Conservation (phyloP, 345 rosid genomes). For the Streptanthus diversifolius region DNA sequence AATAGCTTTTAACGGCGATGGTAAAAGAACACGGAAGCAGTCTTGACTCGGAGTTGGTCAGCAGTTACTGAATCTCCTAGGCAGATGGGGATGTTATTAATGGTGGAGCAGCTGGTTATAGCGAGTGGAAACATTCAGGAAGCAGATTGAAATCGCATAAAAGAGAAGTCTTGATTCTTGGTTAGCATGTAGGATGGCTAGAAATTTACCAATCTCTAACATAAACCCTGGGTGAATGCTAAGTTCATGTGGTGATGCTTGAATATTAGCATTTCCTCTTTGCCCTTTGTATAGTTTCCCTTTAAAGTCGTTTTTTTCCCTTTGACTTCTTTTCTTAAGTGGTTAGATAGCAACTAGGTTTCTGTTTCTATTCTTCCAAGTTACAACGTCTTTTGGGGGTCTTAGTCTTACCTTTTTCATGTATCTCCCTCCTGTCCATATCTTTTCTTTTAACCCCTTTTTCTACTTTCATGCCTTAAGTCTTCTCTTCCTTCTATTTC, state of each 20-base stretch:
- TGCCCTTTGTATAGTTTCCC: slow-evolving; percentile 31
- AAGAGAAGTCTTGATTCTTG: slow-evolving; percentile 29
- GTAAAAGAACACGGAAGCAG: slow-evolving; percentile 31
- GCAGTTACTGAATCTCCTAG: slow-evolving; percentile 32
- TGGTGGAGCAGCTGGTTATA: slow-evolving; percentile 21
- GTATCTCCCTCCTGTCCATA: slow-evolving; percentile 19
- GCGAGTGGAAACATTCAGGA: slow-evolving; percentile 16
- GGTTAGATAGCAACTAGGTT: slow-evolving; percentile 33
- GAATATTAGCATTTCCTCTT: slow-evolving; percentile 17
- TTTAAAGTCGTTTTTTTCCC: slow-evolving; percentile 23
- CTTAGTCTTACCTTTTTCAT: neutral
- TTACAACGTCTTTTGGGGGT: neutral
- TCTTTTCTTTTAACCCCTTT: slow-evolving; percentile 15
- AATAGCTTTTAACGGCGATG: slow-evolving; percentile 34
- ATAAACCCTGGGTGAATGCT: slow-evolving; percentile 25
- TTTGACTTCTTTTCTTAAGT: slow-evolving; percentile 26
- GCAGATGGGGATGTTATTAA: slow-evolving; percentile 11
- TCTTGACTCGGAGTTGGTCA: slow-evolving; percentile 36
- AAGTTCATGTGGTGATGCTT: slow-evolving; percentile 18
- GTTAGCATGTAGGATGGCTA: slow-evolving; percentile 28
- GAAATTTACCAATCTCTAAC: slow-evolving; percentile 25
- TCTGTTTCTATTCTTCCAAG: slow-evolving; percentile 1
- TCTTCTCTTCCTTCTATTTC: slow-evolving; percentile 23
- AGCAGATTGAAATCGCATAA: slow-evolving; percentile 10
- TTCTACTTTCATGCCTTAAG: neutral